Evolutionary conservation across 768 basidiomycete species (phyloP), one percentile per base, ranked within the genome.

Genomic region (Cubamyces lactineus): DNA sequence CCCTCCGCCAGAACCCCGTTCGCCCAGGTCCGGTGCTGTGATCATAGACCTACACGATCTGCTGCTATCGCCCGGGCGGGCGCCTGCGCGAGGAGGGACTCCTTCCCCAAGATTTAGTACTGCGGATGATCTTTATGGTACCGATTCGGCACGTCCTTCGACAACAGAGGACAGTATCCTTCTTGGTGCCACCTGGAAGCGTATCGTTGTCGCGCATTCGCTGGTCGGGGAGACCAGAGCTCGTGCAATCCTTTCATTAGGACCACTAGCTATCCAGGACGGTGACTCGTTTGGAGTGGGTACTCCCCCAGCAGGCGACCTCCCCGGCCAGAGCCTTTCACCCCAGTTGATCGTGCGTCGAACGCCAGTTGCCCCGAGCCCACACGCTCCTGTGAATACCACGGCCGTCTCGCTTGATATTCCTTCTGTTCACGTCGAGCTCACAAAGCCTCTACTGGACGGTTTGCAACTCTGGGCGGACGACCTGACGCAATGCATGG

Each of bases 401-500:
- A 55, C 49, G 2, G 21, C 58, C 2, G 28, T 60, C 2, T 59
- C 69, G 5, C 61, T 78, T 11, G 70, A 77, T 43, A 72, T 96
- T 15, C 92, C 94, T 15, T 86, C 87, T 4, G 73, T 90, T n/a
- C 76, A 84, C 67, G 72, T 82, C 12, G 76, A 83, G 41, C 67
- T 94, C 50, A 79, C 84, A 11, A 96, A 98, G 72, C 69, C 75
- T 5, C 63, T 78, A 1, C 73, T 95, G 8, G 93, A 98, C 70
- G 84, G 84, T 13, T 72, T 98, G 17, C 94, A 98, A 72, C 89
- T 88, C 69, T 92, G 90, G 81, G 88, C 87, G 7, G 97, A 99
- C 70, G 95, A 98, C 70, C 71, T 87, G 26, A 77, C 86, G n/a
- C 92, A 91, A 68, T 81, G 89, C 53, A 67, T 88, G 3, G 89